phyloP scores from a whole-genome alignment of 169 alveolate species.

The Eimeria acervulina region DNA sequence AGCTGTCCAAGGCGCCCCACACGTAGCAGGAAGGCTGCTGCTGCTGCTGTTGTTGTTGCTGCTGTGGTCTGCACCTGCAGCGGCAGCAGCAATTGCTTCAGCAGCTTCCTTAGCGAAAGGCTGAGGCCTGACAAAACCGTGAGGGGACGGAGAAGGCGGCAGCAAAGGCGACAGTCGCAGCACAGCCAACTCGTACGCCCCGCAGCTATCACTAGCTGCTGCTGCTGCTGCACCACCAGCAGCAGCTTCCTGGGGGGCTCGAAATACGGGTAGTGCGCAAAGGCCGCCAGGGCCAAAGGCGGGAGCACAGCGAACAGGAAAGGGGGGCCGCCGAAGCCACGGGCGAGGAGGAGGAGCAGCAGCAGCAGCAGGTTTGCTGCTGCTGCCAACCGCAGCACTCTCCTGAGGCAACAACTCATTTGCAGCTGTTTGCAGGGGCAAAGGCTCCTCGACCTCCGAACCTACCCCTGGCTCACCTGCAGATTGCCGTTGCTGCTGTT shows the following conservation, averaged over 20 bases:
- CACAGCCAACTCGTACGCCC: slow-evolving; percentile 31
- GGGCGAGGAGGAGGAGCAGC: not conserved
- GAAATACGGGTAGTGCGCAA: slow-evolving; percentile 50
- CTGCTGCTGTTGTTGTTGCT: slow-evolving; percentile 16
- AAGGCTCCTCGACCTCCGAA: not conserved
- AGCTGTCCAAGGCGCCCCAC: slow-evolving; percentile 72
- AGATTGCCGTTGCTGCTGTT: slow-evolving; percentile 20
- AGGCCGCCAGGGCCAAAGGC: slow-evolving; percentile 66
- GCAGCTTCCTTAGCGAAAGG: slow-evolving; percentile 37
- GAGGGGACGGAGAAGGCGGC: slow-evolving; percentile 7
- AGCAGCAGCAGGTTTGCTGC: not conserved
- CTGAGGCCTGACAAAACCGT: slow-evolving; percentile 9
- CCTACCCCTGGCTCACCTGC: not conserved
- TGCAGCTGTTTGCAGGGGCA: not conserved
- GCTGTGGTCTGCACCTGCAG: not conserved
- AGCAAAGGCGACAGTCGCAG: slow-evolving; percentile 70
- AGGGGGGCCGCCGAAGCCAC: slow-evolving; percentile 60
- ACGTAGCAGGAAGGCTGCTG: not conserved
- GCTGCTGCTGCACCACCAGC: slow-evolving; percentile 48
- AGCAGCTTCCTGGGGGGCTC: slow-evolving; percentile 15
- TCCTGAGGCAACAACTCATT: not conserved
- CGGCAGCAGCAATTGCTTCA: slow-evolving; percentile 3
- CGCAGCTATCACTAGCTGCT: slow-evolving; percentile 46
- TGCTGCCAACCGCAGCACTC: not conserved
- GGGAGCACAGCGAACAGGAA: slow-evolving; percentile 81